Base-by-base conservation (phyloP, 805 yeast genomes). In the Naumovozyma dairenensis region DNA sequence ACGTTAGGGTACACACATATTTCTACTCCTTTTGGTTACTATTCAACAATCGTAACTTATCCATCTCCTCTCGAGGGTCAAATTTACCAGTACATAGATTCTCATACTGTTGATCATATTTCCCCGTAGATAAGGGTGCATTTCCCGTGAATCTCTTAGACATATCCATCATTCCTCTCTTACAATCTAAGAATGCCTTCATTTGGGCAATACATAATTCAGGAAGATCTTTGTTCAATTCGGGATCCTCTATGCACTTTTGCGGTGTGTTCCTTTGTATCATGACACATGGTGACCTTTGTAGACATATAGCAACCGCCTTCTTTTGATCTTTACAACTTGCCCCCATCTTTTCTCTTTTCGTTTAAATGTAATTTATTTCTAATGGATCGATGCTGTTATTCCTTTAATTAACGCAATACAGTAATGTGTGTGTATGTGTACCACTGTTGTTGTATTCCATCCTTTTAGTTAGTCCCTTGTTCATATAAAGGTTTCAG, bases 231-330 rank as follows among this genome's bases (percentile, higher is more conserved):
- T 69, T 68, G 29, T 77, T 67, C 22, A 89, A 68, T 41, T 79
- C 79, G 1, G 94, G 94, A 42, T 87, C 68, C 25, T 81, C 80
- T 15, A 87, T 59, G 53, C 98, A 89, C 38, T 85, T 78, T 41
- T 84, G 79, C 3, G 97, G 97, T 2, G 83, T 83, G 59, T 92
- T 70, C 44, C 98, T 69, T 41, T 92, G 83, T 16, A 89, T 71
- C 63, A 89, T 68, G 32, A 89, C 98, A 59, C 98, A 89, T 12
- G 97, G 97, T 4, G 96, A 86, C 51, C 96, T 72, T 57, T 89
- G 98, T 31, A 89, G 69, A 56, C 98, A 89, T 15, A 89, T 77
- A 7, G 97, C 97, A 37, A 92, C 83, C n/a, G 94, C 95, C 48
- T 74, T 85, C 51, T 87, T 74, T 54, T 89, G 93, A 59, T 89